phyloP scores from a whole-genome alignment of 2,329 filamentous ascomycete species.

The Chaetomium sp. region DNA sequence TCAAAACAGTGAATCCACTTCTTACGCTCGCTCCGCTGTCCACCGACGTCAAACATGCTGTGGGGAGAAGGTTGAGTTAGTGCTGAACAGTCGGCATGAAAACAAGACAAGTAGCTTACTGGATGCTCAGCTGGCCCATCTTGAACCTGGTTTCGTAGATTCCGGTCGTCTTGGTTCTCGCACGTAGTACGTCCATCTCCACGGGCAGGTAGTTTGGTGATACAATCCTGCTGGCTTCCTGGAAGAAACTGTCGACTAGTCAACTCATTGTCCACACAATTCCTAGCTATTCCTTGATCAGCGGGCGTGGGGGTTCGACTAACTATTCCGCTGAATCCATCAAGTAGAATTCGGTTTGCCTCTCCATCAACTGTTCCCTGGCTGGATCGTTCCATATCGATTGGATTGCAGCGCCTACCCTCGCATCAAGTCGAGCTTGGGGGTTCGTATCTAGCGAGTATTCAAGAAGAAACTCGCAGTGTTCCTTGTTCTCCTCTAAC shows the following conservation, averaged over 20 bases:
- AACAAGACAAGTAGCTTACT: constrained; percentile 55
- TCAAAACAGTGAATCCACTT: constrained; percentile 99
- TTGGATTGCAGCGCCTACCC: constrained; percentile 75
- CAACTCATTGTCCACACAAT: constrained; percentile 15
- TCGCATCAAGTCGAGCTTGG: constrained; percentile 72
- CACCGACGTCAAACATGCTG: constrained; percentile 99
- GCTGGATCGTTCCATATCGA: constrained; percentile 87
- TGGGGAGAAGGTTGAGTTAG: neutral
- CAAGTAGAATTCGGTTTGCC: constrained; percentile 95
- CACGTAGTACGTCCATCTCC: constrained; percentile 90
- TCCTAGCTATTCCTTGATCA: neutral
- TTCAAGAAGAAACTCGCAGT: constrained; percentile 73
- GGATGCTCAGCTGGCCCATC: constrained; percentile 97
- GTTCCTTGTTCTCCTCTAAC: constrained; percentile 62
- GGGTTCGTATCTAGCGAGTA: constrained; percentile 90
- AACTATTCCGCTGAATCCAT: constrained; percentile 99
- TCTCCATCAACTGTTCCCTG: constrained; percentile 76
- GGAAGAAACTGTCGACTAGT: constrained; percentile 72
- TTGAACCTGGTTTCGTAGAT: constrained; percentile 98
- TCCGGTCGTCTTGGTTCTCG: constrained; percentile 95
- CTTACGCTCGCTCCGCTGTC: constrained; percentile 93
- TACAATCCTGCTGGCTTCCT: constrained; percentile 81
- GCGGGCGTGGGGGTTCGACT: constrained; percentile 30
- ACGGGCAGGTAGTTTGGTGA: constrained; percentile 80
- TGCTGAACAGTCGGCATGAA: neutral